These are phyloP conservation scores for Eucalyptus erythrocorys DNA, from an alignment of 345 rosid species.

Conservation along the genomic window DNA sequence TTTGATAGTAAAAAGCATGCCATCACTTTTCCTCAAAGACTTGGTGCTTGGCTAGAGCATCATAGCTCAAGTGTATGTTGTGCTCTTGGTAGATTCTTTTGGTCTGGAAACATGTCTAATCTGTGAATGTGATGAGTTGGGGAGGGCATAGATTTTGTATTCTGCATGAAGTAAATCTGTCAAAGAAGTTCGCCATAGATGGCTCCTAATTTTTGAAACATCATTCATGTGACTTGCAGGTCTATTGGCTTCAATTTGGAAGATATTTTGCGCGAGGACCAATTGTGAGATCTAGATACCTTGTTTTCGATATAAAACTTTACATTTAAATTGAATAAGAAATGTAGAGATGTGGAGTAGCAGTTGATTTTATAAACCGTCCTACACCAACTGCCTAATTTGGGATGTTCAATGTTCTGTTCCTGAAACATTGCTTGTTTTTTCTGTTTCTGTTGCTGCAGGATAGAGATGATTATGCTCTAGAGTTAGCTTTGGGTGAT, in stretches of 20 bases:
- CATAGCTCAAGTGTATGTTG: neutral
- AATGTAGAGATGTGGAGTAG: neutral
- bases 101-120: neutral
- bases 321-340: neutral
- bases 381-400: neutral
- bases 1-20: neutral
- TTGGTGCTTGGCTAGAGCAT: neutral
- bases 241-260: slow-evolving; percentile 98
- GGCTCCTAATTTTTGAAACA: neutral
- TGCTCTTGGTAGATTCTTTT: neutral
- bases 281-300: slow-evolving; percentile 44
- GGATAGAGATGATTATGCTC: slow-evolving; percentile 95
- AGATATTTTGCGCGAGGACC: slow-evolving; percentile 99
- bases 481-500: slow-evolving; percentile 88
- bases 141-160: neutral
- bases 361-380: neutral
- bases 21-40: neutral
- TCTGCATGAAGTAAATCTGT: neutral
- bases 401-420: neutral
- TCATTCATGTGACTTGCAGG: slow-evolving; percentile 22
- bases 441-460: slow-evolving; percentile 12
- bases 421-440: neutral
- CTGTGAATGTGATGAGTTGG: neutral
- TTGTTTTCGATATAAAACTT: neutral
- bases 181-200: neutral